A percentile compares a stretch with the other conserved stretches of the same genome.
These are phyloP conservation scores for Salix suchowensis DNA, from an alignment of 345 rosid species.

Conservation along the genomic window DNA sequence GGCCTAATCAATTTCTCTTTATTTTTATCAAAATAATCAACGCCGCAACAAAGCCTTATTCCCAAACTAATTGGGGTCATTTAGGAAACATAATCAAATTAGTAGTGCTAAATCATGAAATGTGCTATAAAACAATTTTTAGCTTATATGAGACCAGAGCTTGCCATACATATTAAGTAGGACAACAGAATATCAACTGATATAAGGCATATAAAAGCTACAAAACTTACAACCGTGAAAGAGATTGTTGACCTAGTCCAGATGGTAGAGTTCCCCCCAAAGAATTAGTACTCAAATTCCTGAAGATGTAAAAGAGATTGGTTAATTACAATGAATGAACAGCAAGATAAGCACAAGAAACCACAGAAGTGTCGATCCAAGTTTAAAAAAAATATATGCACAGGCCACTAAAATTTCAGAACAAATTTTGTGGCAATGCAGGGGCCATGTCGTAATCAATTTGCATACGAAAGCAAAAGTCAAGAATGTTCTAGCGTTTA, in stretches of 20 bases:
- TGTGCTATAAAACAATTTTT: neutral
- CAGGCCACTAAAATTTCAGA: neutral
- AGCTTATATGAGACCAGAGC: neutral
- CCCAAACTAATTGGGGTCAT: neutral
- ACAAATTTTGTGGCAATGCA: neutral
- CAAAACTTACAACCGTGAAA: conserved; percentile 62
- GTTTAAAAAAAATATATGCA: neutral
- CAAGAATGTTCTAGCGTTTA: neutral
- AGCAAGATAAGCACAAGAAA: neutral
- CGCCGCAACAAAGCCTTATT: neutral
- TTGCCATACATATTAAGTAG: neutral
- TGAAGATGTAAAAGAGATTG: conserved; percentile 25
- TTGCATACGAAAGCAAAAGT: neutral
- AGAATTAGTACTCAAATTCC: conserved; percentile 80
- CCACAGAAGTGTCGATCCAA: neutral
- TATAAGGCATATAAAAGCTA: neutral
- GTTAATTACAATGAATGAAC: neutral
- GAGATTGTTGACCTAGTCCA: conserved; percentile 75
- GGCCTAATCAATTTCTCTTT: neutral
- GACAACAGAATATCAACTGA: neutral
- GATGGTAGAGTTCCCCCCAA: conserved; percentile 65
- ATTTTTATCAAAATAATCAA: neutral
- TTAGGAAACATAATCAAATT: neutral
- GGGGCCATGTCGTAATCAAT: neutral
- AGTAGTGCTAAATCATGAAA: neutral